Conservation (phyloP, 495 filamentous ascomycete genomes). For the Beverwykella pulmonaria region DNA sequence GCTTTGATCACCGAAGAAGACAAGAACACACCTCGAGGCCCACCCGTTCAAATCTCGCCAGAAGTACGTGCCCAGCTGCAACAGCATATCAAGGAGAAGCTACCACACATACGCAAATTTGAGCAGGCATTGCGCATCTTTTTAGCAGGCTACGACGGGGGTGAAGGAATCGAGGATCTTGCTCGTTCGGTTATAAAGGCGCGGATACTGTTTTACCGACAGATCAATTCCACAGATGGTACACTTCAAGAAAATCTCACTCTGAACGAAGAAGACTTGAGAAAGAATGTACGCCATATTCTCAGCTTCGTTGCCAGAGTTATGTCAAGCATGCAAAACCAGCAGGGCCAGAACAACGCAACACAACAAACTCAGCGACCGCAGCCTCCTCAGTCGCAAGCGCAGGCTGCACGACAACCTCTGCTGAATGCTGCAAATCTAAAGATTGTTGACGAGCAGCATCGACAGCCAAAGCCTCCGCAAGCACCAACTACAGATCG, state of each 20-base stretch:
- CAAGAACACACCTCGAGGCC: constrained; percentile 1
- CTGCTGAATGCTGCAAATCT: constrained; percentile 68
- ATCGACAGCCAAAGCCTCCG: constrained; percentile 48
- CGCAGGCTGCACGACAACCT: constrained; percentile 6
- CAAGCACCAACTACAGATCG: constrained; percentile 67
- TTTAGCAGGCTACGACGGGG: constrained; percentile 13
- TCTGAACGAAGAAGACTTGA: constrained; percentile 19
- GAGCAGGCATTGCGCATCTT: constrained; percentile 24
- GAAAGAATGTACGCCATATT: constrained; percentile 4
- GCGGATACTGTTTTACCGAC: constrained; percentile 5
- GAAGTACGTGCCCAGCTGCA: constrained; percentile 26
- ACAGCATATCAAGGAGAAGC: constrained; percentile 6
- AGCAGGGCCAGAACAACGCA: constrained; percentile 7
- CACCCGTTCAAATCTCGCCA: constrained; percentile 17
- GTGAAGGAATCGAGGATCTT: constrained; percentile 10
- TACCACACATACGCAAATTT: constrained; percentile 17
- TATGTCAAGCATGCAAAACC: constrained; percentile 3
- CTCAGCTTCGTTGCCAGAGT: constrained; percentile 19
- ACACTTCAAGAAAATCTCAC: constrained; percentile 25
- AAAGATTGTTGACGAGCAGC: constrained; percentile 20
- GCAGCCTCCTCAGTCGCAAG: not conserved
- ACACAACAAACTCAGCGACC: constrained; percentile 13
- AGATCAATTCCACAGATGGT: constrained; percentile 21
- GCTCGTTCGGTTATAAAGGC: constrained; percentile 3
- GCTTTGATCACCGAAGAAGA: constrained; percentile 24